Percentiles rank a stretch among this genome's conserved stretches.
Conservation (phyloP, 768 basidiomycete species). For the Phaffia australis region DNA sequence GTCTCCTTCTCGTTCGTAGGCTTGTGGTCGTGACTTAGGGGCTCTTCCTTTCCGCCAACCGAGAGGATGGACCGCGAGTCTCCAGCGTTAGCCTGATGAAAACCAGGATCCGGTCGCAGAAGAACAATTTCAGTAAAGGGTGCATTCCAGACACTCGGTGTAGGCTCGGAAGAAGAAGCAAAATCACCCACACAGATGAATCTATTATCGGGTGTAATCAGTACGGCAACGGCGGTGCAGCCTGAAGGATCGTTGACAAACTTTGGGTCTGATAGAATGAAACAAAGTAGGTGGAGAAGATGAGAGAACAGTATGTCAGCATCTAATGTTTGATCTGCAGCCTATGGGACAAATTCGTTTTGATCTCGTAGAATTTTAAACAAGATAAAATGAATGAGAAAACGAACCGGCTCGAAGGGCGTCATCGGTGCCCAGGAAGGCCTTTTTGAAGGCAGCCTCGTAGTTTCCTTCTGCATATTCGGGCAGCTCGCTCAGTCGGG, state of each 20-base stretch:
- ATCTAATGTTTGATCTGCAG: background rate
- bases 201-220: constrained; percentile 65
- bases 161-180: constrained; percentile 49
- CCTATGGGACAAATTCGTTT: background rate
- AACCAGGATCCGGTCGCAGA: background rate
- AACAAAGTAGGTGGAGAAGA: background rate
- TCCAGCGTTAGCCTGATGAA: constrained; percentile 79
- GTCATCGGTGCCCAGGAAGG: constrained; percentile 89
- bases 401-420: constrained; percentile 68
- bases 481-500: constrained; percentile 60
- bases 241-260: constrained; percentile 88
- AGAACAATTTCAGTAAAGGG: constrained; percentile 5
- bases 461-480: constrained; percentile 61
- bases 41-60: constrained; percentile 71
- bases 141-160: constrained; percentile 33
- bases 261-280: constrained; percentile 52
- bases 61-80: constrained; percentile 87
- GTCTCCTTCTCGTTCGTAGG: constrained; percentile 76
- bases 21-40: constrained; percentile 90
- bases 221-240: constrained; percentile 82
- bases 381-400: background rate
- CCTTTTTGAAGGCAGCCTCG: constrained; percentile 65
- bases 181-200: constrained; percentile 42
- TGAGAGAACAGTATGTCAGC: background rate
- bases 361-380: background rate